Percentiles rank a stretch among this genome's conserved stretches.
Conservation (phyloP, 148 eudicot species). For the Beta vulgaris region DNA sequence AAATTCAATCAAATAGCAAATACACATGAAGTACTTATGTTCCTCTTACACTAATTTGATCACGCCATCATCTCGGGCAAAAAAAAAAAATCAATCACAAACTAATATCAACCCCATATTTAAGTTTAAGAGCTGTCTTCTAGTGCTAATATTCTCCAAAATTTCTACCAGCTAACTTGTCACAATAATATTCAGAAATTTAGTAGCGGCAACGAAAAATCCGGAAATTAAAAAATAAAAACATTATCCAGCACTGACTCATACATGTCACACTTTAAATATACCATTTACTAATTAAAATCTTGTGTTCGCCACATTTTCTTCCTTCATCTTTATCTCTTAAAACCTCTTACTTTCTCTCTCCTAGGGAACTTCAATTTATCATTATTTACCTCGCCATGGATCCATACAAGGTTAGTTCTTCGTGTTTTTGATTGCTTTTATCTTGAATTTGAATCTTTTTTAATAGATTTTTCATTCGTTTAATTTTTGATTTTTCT, state of each 20-base stretch:
- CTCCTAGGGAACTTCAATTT: neutral
- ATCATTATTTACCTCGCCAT: constrained; percentile 26
- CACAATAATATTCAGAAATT: constrained; percentile 19
- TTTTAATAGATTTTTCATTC: neutral
- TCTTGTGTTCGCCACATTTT: constrained; percentile 27
- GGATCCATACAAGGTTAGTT: constrained; percentile 73
- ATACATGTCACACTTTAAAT: neutral
- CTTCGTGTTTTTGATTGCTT: neutral
- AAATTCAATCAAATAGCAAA: too few relatives aligned
- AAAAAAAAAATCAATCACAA: too few relatives aligned
- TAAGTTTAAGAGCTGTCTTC: neutral
- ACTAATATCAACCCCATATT: neutral
- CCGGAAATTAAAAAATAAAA: neutral
- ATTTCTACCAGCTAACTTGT: constrained; percentile 3
- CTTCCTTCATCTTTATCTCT: constrained; percentile 18
- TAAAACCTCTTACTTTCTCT: neutral
- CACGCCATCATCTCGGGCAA: too few relatives aligned
- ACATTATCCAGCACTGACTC: neutral
- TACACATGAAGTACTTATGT: too few relatives aligned
- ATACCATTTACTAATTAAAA: neutral
- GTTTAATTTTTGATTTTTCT: neutral
- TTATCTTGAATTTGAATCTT: neutral
- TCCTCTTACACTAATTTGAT: too few relatives aligned
- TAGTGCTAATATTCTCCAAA: neutral
- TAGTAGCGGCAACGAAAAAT: constrained; percentile 7